Conservation (phyloP, 768 basidiomycete genomes). For the Exidia glandulosa region DNA sequence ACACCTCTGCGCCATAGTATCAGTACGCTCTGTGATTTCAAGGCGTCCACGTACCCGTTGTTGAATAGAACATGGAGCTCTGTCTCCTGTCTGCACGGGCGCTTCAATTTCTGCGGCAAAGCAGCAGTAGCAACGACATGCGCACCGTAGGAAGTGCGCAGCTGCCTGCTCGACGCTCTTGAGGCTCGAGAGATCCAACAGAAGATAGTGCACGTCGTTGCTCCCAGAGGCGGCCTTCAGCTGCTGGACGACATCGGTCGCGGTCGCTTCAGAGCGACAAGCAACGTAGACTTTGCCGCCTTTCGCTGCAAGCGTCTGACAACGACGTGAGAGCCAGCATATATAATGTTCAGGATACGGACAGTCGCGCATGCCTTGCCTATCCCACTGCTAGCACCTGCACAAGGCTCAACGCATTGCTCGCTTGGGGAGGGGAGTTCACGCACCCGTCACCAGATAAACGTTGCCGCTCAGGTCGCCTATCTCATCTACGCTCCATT, state of each 20-base stretch:
- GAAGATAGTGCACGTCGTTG: not conserved
- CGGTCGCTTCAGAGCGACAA: not conserved
- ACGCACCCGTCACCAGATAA: not conserved
- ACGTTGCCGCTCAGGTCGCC: slow-evolving; percentile 1
- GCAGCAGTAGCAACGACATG: not conserved
- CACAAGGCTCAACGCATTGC: not conserved
- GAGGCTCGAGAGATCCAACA: not conserved
- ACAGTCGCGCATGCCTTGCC: not conserved
- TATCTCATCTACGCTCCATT: not conserved
- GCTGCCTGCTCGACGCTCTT: not conserved
- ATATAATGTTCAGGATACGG: not conserved
- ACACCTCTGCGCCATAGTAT: slow-evolving; percentile 28
- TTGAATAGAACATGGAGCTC: slow-evolving; percentile 38
- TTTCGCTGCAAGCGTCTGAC: not conserved
- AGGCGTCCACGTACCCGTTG: slow-evolving; percentile 29
- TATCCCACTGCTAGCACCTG: not conserved
- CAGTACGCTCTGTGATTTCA: not conserved
- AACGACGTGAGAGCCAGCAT: not conserved
- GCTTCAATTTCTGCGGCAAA: not conserved
- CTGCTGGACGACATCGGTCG: not conserved
- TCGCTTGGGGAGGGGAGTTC: not conserved
- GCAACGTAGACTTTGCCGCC: not conserved
- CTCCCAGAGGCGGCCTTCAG: not conserved
- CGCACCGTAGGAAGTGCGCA: not conserved
- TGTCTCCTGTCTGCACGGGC: slow-evolving; percentile 28